Evolutionary conservation across 192 early-diverging fungal species (phyloP).

Genomic region (Umbelopsis sp.): DNA sequence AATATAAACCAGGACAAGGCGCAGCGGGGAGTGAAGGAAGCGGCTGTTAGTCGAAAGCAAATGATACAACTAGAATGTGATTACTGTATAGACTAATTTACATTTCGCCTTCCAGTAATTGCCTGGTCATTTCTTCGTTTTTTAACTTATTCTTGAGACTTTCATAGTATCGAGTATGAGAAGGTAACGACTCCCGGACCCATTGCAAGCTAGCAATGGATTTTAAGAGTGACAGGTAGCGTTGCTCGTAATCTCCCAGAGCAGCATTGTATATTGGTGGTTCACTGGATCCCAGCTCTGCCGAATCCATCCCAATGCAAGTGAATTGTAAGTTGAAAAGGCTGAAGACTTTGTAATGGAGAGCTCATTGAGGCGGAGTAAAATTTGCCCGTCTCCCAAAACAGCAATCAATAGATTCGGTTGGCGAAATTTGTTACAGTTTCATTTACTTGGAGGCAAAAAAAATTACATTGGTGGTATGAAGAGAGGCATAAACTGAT

Average conservation of each 20-base stretch:
- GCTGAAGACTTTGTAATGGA: too few species aligned
- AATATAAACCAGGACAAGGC: too few species aligned
- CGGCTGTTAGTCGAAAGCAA: too few species aligned
- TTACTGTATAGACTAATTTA: slow-evolving; percentile 1
- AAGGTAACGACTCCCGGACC: slow-evolving; percentile 36
- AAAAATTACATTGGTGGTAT: not conserved
- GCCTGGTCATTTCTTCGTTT: slow-evolving; percentile 25
- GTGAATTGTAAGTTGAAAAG: not conserved
- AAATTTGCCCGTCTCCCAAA: too few species aligned
- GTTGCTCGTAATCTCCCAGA: slow-evolving; percentile 15
- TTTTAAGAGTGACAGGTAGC: slow-evolving; percentile 22
- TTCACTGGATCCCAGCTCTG: slow-evolving; percentile 1
- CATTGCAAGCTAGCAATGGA: slow-evolving; percentile 36
- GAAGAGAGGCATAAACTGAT: not conserved
- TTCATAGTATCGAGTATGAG: slow-evolving; percentile 35
- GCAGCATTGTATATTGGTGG: slow-evolving; percentile 17
- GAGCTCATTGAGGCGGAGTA: too few species aligned
- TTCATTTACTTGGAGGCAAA: not conserved
- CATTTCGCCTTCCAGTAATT: slow-evolving; percentile 25
- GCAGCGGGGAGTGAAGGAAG: too few species aligned
- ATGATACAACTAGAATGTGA: not conserved
- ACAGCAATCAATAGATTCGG: too few species aligned
- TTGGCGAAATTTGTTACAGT: too few species aligned
- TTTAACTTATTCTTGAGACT: slow-evolving; percentile 28
- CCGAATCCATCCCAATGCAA: not conserved